Base-by-base conservation (phyloP, 2,329 filamentous ascomycete genomes). In the Tolypocladium tundrense region DNA sequence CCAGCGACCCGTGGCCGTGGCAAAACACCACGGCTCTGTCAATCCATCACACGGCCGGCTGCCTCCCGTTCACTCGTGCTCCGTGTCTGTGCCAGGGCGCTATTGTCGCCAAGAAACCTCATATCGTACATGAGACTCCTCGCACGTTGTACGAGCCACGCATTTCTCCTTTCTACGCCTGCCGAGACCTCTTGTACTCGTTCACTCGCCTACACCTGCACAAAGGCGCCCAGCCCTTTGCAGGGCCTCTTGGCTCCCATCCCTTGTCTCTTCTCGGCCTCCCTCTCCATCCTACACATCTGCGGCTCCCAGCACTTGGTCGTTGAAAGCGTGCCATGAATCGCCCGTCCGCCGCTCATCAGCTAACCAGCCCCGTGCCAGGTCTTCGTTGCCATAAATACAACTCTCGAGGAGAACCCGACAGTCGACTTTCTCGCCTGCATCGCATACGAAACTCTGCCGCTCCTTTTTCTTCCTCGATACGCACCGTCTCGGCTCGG, bases 11-110 rank as follows among this genome's bases (percentile, higher is more conserved):
- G 43, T 31, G 21, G 11, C 43, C 43, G 24, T 48, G 8, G 14
- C 43, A 31, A 31, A 48, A 48, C 27, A 19, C 48, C 48, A n/a
- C 31, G 48, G 10, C 48, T 19, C 31, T 35, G 27, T 31, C 40
- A 55, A 33, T 55, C 27, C 53, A 43, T 35, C 43, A 33, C 54
- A n/a, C 27, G 16, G 27, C 33, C 39, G 45, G 53, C 53, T 53
- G 35, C 53, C 39, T 53, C 16, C 16, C 37, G 21, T 31, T 53
- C 19, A 5, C 33, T 51, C 31, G 45, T 43, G 52, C 40, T 54
- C 33, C 35, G 57, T 57, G 53, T 58, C 33, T 55, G 51, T 58
- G 42, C 54, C 52, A 21, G 21, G n/a, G 35, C 31, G n/a, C 31
- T 52, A 37, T 16, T 35, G 37, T 33, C 56, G 24, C 51, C 31